A percentile compares a stretch with the other conserved stretches of the same genome.
Evolutionary conservation across 2,329 filamentous ascomycete species (phyloP).

Genomic region (Colletotrichum sansevieriae): DNA sequence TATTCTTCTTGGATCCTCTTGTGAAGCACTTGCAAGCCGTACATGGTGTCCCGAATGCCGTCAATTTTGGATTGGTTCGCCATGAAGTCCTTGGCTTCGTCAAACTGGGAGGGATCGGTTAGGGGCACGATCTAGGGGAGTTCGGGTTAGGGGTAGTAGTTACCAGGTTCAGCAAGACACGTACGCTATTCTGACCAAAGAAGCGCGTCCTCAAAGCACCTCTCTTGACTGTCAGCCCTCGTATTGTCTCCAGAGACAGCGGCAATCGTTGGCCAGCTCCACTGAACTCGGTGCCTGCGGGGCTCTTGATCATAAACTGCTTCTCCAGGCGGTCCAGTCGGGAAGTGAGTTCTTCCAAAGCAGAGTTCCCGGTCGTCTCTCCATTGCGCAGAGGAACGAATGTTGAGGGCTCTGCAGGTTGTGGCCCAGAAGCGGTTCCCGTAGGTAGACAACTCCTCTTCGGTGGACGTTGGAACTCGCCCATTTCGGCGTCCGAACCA

Average conservation of each 20-base stretch:
- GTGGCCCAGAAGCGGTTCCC: constrained; percentile 22
- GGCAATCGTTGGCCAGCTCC: constrained; percentile 50
- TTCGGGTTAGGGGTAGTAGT: constrained; percentile 43
- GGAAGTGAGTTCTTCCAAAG: constrained; percentile 62
- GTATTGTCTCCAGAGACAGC: constrained; percentile 58
- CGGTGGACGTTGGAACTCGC: constrained; percentile 50
- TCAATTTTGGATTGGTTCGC: constrained; percentile 56
- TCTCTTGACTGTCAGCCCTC: constrained; percentile 63
- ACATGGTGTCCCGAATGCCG: constrained; percentile 58
- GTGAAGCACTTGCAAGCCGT: constrained; percentile 61
- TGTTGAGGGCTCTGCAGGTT: constrained; percentile 15
- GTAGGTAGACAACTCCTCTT: constrained; percentile 54
- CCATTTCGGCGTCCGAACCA: constrained; percentile 58
- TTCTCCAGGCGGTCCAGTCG: constrained; percentile 69
- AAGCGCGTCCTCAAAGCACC: constrained; percentile 62
- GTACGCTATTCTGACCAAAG: constrained; percentile 66
- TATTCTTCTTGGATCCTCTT: constrained; percentile 62
- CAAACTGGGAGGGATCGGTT: constrained; percentile 56
- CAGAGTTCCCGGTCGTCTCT: constrained; percentile 49
- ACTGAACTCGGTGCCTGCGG: constrained; percentile 54
- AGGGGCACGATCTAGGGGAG: constrained; percentile 31
- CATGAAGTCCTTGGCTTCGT: constrained; percentile 66
- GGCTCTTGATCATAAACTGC: constrained; percentile 58
- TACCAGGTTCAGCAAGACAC: constrained; percentile 67
- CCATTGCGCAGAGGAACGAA: constrained; percentile 45